phyloP scores from a whole-genome alignment of 768 basidiomycete genomes.

The Suillus brevipes region DNA sequence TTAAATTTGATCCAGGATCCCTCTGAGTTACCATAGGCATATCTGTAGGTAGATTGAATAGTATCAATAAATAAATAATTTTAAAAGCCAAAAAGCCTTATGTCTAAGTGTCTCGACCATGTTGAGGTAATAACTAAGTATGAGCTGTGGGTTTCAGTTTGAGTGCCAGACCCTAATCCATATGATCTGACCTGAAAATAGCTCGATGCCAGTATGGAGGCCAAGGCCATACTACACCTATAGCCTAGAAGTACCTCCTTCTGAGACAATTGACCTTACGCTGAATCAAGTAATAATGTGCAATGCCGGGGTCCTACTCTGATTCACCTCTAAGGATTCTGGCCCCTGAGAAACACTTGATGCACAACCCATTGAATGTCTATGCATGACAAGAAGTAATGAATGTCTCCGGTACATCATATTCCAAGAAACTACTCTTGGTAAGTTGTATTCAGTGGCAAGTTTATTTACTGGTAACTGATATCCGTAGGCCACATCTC shows the following conservation, averaged over 20 bases:
- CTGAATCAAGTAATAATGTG: no score
- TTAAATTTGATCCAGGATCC: constrained; percentile 43
- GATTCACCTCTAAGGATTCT: not conserved
- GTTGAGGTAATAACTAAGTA: constrained; percentile 38
- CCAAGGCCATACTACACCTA: constrained; percentile 43
- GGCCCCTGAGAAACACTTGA: not conserved
- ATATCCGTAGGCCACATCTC: not conserved
- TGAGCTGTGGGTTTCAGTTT: constrained; percentile 37
- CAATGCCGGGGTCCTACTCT: no score
- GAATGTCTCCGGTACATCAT: not conserved
- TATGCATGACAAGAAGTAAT: not conserved
- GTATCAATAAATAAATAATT: not conserved
- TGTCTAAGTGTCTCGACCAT: constrained; percentile 19
- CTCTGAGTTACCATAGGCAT: constrained; percentile 45
- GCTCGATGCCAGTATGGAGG: constrained; percentile 40
- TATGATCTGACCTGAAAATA: constrained; percentile 30
- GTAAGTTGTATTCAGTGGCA: not conserved
- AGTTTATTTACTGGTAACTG: not conserved
- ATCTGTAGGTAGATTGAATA: not conserved
- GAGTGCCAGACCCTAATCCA: constrained; percentile 48
- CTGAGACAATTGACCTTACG: constrained; percentile 23
- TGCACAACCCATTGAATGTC: not conserved
- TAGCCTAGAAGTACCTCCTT: constrained; percentile 24
- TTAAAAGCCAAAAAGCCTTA: constrained; percentile 16
- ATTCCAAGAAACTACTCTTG: not conserved